phyloP scores from a whole-genome alignment of 345 rosid genomes.

The Brassica rapa region DNA sequence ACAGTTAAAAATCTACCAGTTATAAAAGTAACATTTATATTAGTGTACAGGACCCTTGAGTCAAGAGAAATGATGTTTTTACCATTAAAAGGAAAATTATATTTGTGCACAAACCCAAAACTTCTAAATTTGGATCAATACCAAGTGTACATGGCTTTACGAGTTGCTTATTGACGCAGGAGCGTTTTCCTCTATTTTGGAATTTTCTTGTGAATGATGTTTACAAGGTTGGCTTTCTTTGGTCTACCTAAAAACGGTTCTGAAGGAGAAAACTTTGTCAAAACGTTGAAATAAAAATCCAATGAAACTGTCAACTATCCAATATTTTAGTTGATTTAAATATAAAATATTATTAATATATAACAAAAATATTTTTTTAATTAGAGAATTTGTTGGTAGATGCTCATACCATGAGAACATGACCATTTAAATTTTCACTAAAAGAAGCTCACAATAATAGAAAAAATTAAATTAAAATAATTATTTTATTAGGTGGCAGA shows the following conservation, averaged over 20 bases:
- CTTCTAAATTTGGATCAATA: slow-evolving; percentile 5
- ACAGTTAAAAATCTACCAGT: no score
- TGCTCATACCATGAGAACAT: no score
- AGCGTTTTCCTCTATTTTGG: slow-evolving; percentile 13
- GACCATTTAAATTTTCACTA: background rate
- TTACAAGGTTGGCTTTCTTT: background rate
- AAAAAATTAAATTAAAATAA: no score
- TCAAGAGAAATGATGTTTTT: background rate
- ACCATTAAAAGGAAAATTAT: background rate
- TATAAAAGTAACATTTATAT: no score
- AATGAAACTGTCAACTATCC: background rate
- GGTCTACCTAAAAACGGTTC: background rate
- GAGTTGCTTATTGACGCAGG: background rate
- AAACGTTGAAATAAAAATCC: background rate
- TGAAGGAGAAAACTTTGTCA: background rate
- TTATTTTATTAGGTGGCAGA: background rate
- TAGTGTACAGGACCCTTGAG: background rate
- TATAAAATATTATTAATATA: no score
- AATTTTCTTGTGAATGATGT: background rate
- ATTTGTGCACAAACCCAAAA: background rate
- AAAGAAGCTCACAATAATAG: background rate
- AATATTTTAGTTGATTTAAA: no score
- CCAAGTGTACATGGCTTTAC: slow-evolving; percentile 22
- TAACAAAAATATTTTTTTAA: no score
- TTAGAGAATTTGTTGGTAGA: no score